phyloP scores from a whole-genome alignment of 306 rosid genomes.

The Malus sylvestris region DNA sequence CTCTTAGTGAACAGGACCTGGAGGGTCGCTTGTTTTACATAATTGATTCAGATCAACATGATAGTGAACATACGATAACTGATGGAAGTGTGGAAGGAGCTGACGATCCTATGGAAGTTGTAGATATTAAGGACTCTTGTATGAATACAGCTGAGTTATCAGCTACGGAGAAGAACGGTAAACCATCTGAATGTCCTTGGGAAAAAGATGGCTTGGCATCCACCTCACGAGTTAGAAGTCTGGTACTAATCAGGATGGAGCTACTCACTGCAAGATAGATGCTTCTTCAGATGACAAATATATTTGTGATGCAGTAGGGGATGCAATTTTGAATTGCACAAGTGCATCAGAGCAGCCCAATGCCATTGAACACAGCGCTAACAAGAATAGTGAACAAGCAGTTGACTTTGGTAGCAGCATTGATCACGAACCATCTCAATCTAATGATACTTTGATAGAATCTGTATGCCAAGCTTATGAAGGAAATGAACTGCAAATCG shows the following conservation, averaged over 20 bases:
- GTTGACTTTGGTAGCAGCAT: constrained; percentile 22
- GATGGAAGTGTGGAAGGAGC: constrained; percentile 37
- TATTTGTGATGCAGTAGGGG: constrained; percentile 22
- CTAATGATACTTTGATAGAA: constrained; percentile 25
- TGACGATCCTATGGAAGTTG: constrained; percentile 19
- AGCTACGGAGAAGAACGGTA: constrained; percentile 21
- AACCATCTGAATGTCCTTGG: constrained; percentile 12
- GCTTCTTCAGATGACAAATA: constrained; percentile 16
- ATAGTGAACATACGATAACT: constrained; percentile 20
- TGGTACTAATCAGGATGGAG: constrained; percentile 30
- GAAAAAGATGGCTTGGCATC: constrained; percentile 24
- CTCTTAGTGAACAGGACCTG: constrained; percentile 27
- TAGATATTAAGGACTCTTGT: constrained; percentile 32
- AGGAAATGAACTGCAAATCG: constrained; percentile 23
- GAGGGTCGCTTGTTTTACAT: constrained; percentile 28
- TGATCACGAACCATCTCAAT: constrained; percentile 12
- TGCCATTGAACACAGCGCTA: constrained; percentile 23
- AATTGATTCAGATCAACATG: constrained; percentile 30
- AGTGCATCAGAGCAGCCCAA: constrained; percentile 19
- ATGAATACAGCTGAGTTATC: constrained; percentile 8
- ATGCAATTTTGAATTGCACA: constrained; percentile 12
- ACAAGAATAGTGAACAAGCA: constrained; percentile 17
- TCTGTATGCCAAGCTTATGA: constrained; percentile 23
- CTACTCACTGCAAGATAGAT: constrained; percentile 20
- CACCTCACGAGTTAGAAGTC: constrained; percentile 26